Evolutionary conservation across 768 basidiomycete genomes (phyloP), one percentile per base, ranked within the genome.

Genomic region (Pulveroboletus sp.): DNA sequence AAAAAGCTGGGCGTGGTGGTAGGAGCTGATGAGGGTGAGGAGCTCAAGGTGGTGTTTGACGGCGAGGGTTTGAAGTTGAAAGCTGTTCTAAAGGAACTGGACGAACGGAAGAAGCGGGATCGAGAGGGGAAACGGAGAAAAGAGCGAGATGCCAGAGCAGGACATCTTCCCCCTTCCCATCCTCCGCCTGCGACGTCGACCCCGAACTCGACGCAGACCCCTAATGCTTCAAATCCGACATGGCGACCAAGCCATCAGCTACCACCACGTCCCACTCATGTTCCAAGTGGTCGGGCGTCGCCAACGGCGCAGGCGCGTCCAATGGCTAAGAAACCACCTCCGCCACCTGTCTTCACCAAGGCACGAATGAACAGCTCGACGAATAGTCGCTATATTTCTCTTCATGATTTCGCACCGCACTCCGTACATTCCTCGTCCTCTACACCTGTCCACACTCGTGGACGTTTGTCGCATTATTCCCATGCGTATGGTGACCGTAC

Each of bases 41-140:
- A 82, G 60, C 77, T 94, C 60, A 75, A 76, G 28, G 89, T 88
- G 6, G 86, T 89, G 11, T 74, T 93, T 44, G 95, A 98, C 65
- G 82, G 81, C 0, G 85, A 92, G 52, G 84, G 86, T 5, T 64
- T 71, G 53, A 76, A 78, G 55, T 64, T 85, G 54, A 79, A 77
- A 49, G 82, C 82, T 8, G 81, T 88, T 18, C 67, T 86, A 64
- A 80, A 78, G 58, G 85, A 84, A 67, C 61, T 84, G 55, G 81
- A 86, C 15, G 72, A 73, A 30, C 66, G 69, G 28, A 67, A 69
- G 75, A 75, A 66, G 61, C 71, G 73, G 62, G 77, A 72, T 44
- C 56, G 72, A 66, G 74, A 76, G 55, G 73, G 69, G 64, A 79
- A 76, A 61, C 72, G 76, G 56, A 75, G 71, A 66, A 70, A 70